These are phyloP conservation scores for Aspergillus sp. DNA, from an alignment of 2,329 filamentous ascomycete genomes.

Conservation along the genomic window DNA sequence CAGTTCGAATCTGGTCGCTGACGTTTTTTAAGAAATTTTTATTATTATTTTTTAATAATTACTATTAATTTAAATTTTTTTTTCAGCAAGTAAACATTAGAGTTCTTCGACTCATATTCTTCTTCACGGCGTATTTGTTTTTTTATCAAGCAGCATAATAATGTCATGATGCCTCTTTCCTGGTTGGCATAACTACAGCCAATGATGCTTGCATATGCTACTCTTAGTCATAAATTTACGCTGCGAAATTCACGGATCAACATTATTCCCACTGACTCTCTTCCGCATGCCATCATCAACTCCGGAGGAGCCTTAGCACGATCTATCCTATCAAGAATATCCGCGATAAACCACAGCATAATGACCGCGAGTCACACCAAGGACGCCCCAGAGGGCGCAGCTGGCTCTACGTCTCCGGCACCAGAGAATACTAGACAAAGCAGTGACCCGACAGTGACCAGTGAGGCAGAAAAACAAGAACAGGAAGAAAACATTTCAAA, in stretches of 20 bases:
- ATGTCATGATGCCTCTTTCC: too few species aligned
- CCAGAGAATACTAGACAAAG: not conserved
- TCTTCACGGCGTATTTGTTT: not conserved
- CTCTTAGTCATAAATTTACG: not conserved
- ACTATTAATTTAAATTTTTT: not conserved
- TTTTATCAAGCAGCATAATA: too few species aligned
- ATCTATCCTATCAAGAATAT: not conserved
- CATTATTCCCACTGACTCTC: not conserved
- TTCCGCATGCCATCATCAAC: conserved; percentile 2
- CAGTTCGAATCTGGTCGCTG: conserved; percentile 6
- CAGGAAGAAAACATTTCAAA: not conserved
- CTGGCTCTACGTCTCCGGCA: not conserved
- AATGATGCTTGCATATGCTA: not conserved
- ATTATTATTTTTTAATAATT: not conserved
- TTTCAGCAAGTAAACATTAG: too few species aligned
- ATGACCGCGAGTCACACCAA: not conserved
- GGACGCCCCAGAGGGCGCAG: not conserved
- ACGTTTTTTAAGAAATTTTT: not conserved
- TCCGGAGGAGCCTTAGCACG: not conserved
- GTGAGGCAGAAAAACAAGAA: not conserved
- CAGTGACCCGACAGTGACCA: not conserved
- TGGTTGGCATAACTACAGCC: not conserved
- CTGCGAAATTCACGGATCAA: not conserved
- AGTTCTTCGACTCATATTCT: not conserved
- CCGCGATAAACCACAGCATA: not conserved